Base-by-base conservation (phyloP, 495 filamentous ascomycete genomes). In the Aspergillus olivimuriae region DNA sequence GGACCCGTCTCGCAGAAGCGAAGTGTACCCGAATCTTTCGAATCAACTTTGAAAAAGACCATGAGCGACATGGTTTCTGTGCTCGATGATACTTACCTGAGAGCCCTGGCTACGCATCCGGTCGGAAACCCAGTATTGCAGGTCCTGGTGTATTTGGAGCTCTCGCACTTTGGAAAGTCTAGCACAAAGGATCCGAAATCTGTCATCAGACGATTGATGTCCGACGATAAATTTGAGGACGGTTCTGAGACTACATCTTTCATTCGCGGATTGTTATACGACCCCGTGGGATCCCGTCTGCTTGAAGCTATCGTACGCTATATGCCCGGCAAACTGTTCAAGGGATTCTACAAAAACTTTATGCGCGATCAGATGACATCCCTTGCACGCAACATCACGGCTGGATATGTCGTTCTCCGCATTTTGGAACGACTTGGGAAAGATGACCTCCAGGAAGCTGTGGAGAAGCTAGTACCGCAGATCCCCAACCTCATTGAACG, bases 101-200 rank as follows among this genome's bases (percentile, higher is more conserved):
- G 87, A 10, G 78, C 88, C 3, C 63, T 97, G 41, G 87, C 92
- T 1, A 84, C 80, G 5, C 91, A 97, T 57, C 86, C 84, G 1
- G 84, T 87, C 7, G 92, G 86, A 17, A 95, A 95, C 50, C 92
- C 92, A 0, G 82, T 87, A 2, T 71, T 98, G 3, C 94, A 96
- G 54, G 73, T 97, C 1, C 61, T 97, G 24, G 62, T 98, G 0
- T 86, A 88, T 48, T 66, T 97, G 20, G 92, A 97, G 53, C 72
- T 95, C 23, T 72, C 77, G 0, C 73, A 84, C 35, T 83, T 80
- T 17, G 75, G 77, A 24, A 82, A 83, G 41, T 75, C 81, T 20
- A 75, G 73, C 23, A 73, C 72, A 16, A 78, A 81, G 48, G 77
- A 86, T 47, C 39, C 69, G 5, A 65, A 63, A 9, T 84, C 81